These are phyloP conservation scores for Calocera cornea DNA, from an alignment of 768 basidiomycete genomes.

Conservation along the genomic window DNA sequence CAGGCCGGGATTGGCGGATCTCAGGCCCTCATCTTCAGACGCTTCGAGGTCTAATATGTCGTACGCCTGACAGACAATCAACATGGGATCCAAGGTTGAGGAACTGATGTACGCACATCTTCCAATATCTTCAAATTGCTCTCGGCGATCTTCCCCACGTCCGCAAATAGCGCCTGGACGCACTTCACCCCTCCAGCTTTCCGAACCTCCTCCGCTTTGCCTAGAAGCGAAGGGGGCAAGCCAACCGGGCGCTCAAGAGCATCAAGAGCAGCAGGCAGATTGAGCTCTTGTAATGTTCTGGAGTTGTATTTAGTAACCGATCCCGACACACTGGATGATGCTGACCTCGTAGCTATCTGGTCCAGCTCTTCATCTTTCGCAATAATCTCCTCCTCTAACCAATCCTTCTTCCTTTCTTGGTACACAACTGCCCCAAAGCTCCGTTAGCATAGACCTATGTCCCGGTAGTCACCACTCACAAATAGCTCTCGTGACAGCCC, in stretches of 20 bases:
- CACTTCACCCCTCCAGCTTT: conserved; percentile 58
- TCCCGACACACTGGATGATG: conserved; percentile 1
- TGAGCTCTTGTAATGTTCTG: conserved; percentile 55
- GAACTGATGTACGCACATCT: conserved; percentile 54
- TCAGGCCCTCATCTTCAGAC: conserved; percentile 27
- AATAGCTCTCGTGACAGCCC: conserved; percentile 80
- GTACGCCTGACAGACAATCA: conserved; percentile 44
- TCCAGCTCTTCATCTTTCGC: conserved; percentile 50
- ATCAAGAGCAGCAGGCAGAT: conserved; percentile 75
- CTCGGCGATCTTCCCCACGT: conserved; percentile 51
- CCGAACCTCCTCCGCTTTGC: conserved; percentile 74
- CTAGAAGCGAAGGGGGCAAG: conserved; percentile 73
- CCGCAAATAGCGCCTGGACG: conserved; percentile 57
- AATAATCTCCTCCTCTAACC: conserved; percentile 54
- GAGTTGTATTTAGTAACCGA: no score
- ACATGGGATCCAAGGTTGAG: neutral
- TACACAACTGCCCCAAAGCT: conserved; percentile 51
- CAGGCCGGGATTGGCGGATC: conserved; percentile 19
- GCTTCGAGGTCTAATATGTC: conserved; percentile 72
- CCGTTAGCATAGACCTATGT: neutral
- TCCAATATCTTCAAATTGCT: conserved; percentile 51
- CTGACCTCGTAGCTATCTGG: conserved; percentile 40
- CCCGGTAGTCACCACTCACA: conserved; percentile 36
- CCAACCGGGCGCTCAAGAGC: conserved; percentile 77
- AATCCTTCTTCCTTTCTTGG: conserved; percentile 59